These are phyloP conservation scores for Sonneratia caseolaris DNA, from an alignment of 345 rosid genomes.

Conservation along the genomic window DNA sequence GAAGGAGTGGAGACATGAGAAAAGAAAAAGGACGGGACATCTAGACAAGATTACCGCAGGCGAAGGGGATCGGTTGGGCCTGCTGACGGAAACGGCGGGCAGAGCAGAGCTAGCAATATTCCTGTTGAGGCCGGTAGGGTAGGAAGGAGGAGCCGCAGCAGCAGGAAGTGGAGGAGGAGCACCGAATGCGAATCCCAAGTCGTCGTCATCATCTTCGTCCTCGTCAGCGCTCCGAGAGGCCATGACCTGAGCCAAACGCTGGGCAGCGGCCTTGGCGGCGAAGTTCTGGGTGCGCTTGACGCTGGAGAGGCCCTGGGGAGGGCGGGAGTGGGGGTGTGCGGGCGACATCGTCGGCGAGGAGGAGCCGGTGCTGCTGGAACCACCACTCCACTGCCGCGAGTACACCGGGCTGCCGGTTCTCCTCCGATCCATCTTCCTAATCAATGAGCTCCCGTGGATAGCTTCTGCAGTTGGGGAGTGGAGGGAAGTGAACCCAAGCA, in stretches of 20 bases:
- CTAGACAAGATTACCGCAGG: conserved; percentile 48
- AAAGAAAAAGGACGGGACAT: too few relatives aligned
- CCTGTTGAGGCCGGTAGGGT: conserved; percentile 14
- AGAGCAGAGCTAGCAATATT: conserved; percentile 13
- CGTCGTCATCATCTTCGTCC: conserved; percentile 39
- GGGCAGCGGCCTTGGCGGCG: conserved; percentile 91
- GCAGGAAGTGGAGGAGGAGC: conserved; percentile 29
- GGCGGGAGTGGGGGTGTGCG: conserved; percentile 55
- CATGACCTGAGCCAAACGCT: conserved; percentile 88
- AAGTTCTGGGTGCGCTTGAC: conserved; percentile 74
- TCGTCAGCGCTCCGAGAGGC: conserved; percentile 57
- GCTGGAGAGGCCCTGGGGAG: conserved; percentile 42
- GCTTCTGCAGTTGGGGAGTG: not conserved
- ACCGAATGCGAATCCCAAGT: conserved; percentile 50
- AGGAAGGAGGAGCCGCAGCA: conserved; percentile 17
- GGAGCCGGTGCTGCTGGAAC: conserved; percentile 61
- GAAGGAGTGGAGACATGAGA: not conserved
- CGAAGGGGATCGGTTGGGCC: conserved; percentile 69
- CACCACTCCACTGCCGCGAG: conserved; percentile 83
- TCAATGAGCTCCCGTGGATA: not conserved
- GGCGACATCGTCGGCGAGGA: conserved; percentile 76
- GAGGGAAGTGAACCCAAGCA: not conserved
- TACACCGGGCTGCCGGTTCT: conserved; percentile 62
- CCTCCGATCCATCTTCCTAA: conserved; percentile 51
- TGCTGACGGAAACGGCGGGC: conserved; percentile 28